Conservation (phyloP, 768 basidiomycete genomes). For the Boletus edulis region DNA sequence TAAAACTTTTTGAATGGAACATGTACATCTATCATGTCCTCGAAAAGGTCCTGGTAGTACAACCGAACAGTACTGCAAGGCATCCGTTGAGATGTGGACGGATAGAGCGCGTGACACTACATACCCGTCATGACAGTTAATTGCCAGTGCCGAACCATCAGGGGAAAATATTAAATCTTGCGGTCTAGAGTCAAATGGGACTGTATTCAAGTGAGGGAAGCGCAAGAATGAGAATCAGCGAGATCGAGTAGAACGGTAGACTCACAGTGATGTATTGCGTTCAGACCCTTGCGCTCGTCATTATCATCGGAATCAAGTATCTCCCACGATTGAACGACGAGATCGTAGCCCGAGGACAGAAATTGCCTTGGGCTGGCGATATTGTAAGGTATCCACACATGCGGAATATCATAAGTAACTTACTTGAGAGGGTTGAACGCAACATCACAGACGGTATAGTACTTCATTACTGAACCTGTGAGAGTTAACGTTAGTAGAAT, state of each 20-base stretch:
- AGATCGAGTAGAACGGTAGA: background rate
- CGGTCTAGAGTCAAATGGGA: constrained; percentile 31
- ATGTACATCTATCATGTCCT: constrained; percentile 12
- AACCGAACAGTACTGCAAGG: constrained; percentile 21
- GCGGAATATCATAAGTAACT: constrained; percentile 1
- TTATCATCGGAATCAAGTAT: constrained; percentile 24
- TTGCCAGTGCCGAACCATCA: constrained; percentile 37
- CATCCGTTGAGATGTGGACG: background rate
- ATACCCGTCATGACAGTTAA: constrained; percentile 30
- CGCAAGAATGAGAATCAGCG: background rate
- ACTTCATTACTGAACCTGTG: constrained; percentile 32
- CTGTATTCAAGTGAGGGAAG: constrained; percentile 9
- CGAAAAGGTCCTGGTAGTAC: constrained; percentile 24
- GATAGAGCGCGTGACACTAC: constrained; percentile 1
- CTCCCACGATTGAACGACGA: constrained; percentile 42
- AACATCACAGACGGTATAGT: constrained; percentile 56
- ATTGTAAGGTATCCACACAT: constrained; percentile 2
- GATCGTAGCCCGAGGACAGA: constrained; percentile 50
- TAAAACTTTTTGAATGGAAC: constrained; percentile 13
- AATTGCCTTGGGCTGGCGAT: constrained; percentile 37
- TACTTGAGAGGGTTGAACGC: constrained; percentile 52
- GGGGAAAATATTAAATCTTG: constrained; percentile 48
- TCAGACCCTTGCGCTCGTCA: constrained; percentile 8
- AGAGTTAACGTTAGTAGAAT: background rate
- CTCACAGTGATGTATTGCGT: constrained; percentile 17